Percentiles rank a stretch among this genome's conserved stretches.
Evolutionary conservation across 257 asterid genomes (phyloP).

Genomic region (Petunia axillaris): DNA sequence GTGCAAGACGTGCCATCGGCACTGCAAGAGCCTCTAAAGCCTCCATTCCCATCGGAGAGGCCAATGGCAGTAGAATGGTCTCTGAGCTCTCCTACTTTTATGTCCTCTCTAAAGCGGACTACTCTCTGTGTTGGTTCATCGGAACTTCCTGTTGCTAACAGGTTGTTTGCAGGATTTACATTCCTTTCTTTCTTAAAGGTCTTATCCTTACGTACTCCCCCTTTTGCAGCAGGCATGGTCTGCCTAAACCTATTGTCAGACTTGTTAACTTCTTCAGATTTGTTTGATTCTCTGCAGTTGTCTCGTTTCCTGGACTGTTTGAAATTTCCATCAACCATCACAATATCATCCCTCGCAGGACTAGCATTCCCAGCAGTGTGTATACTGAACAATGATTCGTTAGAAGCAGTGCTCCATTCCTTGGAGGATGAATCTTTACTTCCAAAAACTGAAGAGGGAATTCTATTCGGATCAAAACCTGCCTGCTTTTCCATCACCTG

Average conservation of each 20-base stretch:
- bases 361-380: slow-evolving; percentile 26
- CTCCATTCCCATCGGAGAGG: neutral
- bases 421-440: slow-evolving; percentile 33
- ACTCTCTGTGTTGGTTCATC: slow-evolving; percentile 29
- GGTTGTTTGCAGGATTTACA: slow-evolving; percentile 27
- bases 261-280: slow-evolving; percentile 30
- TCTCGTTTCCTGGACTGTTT: slow-evolving; percentile 34
- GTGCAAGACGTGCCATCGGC: slow-evolving; percentile 28
- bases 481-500: slow-evolving; percentile 49
- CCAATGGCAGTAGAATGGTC: neutral
- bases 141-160: slow-evolving; percentile 26
- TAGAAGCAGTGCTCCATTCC: slow-evolving; percentile 52
- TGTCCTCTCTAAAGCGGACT: slow-evolving; percentile 31
- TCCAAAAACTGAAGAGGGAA: slow-evolving; percentile 38
- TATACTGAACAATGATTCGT: slow-evolving; percentile 54
- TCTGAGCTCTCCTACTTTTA: slow-evolving; percentile 24
- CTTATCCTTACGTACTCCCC: slow-evolving; percentile 24
- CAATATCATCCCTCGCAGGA: slow-evolving; percentile 15
- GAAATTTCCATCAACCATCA: slow-evolving; percentile 29
- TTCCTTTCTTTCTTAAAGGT: slow-evolving; percentile 29
- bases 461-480: slow-evolving; percentile 46
- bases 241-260: slow-evolving; percentile 30
- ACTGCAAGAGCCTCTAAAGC: slow-evolving; percentile 26
- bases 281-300: slow-evolving; percentile 31
- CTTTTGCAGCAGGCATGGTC: slow-evolving; percentile 29